Conservation (phyloP, 2,329 filamentous ascomycete species). For the Penicillium brasilianum region DNA sequence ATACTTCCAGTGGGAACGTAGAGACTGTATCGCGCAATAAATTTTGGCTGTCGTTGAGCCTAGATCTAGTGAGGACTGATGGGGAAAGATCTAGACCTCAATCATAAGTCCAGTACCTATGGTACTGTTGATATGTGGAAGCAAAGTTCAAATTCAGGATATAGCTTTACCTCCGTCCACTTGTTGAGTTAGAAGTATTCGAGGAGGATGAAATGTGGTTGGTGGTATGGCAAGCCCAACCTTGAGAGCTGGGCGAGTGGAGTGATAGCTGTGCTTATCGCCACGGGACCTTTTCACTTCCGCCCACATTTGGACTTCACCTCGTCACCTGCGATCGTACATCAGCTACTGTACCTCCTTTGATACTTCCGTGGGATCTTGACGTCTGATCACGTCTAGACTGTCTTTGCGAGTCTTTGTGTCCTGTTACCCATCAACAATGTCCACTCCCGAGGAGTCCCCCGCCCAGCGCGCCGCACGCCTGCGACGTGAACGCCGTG, state of each 20-base stretch:
- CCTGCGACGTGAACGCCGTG: slow-evolving; percentile 65
- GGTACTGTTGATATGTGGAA: too few relatives aligned
- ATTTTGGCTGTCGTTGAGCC: too few relatives aligned
- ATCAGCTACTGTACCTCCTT: not conserved
- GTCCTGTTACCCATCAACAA: slow-evolving; percentile 17
- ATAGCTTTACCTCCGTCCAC: not conserved
- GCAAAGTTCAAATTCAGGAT: too few relatives aligned
- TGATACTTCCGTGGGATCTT: not conserved
- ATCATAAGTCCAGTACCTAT: too few relatives aligned
- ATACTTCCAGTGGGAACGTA: too few relatives aligned
- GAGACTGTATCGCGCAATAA: too few relatives aligned
- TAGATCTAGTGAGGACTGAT: too few relatives aligned
- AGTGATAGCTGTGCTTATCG: slow-evolving; percentile 22
- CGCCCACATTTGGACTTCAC: slow-evolving; percentile 3
- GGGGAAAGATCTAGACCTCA: too few relatives aligned
- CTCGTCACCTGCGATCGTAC: slow-evolving; percentile 4
- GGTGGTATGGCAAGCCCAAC: too few relatives aligned
- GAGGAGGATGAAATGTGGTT: not conserved
- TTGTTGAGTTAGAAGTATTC: not conserved
- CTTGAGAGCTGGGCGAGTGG: not conserved
- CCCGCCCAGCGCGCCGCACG: slow-evolving; percentile 60
- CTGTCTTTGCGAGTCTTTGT: not conserved
- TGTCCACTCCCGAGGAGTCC: slow-evolving; percentile 50
- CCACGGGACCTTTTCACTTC: slow-evolving; percentile 19
- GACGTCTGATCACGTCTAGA: too few relatives aligned